phyloP scores from a whole-genome alignment of 202 grass and related monocot species.

The Panicum hallii region DNA sequence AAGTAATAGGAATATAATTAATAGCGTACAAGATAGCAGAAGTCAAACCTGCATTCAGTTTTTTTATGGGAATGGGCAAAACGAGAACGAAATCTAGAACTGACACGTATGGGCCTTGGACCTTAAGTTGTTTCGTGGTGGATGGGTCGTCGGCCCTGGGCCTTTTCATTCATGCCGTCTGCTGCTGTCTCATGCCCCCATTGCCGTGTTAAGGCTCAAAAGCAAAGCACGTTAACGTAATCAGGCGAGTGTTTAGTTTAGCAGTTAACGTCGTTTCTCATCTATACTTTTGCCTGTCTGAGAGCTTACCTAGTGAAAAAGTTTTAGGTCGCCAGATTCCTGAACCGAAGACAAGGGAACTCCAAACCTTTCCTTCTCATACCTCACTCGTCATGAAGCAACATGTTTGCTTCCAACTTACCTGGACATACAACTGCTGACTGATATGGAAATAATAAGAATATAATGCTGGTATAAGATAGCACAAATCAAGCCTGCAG shows the following conservation, averaged over 20 bases:
- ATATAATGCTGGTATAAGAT: background rate
- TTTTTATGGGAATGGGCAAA: background rate
- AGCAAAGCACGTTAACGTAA: background rate
- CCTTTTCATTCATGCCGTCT: too few relatives aligned
- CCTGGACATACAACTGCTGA: background rate
- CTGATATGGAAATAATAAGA: background rate
- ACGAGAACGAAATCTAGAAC: conserved; percentile 13
- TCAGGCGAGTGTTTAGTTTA: conserved; percentile 31
- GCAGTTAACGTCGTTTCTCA: conserved; percentile 49
- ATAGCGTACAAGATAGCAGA: background rate
- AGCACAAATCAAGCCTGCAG: conserved; percentile 15
- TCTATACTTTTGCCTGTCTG: conserved; percentile 35
- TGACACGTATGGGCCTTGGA: background rate
- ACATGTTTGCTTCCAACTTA: conserved; percentile 38
- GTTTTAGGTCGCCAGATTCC: conserved; percentile 48
- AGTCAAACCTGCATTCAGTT: background rate
- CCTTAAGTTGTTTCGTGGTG: too few relatives aligned
- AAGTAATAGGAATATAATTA: background rate
- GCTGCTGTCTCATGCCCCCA: too few relatives aligned
- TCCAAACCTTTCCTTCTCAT: conserved; percentile 50
- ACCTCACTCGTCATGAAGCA: background rate
- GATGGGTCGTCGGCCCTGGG: too few relatives aligned
- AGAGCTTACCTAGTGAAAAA: background rate
- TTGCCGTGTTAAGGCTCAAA: background rate
- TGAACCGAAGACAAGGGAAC: conserved; percentile 16